A percentile compares a stretch with the other conserved stretches of the same genome.
Conservation (phyloP, 306 rosid species). For the Acacia crassicarpa region DNA sequence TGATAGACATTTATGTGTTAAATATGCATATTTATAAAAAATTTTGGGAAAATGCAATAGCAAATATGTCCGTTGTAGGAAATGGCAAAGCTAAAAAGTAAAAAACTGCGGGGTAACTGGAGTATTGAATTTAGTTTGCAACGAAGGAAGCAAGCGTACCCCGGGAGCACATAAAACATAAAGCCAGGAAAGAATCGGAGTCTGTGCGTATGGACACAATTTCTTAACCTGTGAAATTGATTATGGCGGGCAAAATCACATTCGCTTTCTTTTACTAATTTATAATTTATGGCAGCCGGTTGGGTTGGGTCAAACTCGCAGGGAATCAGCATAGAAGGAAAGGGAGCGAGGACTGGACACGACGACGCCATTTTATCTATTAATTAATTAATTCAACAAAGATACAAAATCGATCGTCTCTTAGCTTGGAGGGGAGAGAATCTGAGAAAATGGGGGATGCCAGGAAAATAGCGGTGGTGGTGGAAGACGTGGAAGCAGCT, state of each 20-base stretch:
- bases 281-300: conserved; percentile 7
- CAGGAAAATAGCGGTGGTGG: conserved; percentile 79
- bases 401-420: conserved; percentile 13
- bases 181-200: background rate
- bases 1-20: too few relatives aligned
- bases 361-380: background rate
- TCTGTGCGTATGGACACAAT: conserved; percentile 20
- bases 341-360: background rate
- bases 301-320: conserved; percentile 14
- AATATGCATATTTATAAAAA: background rate
- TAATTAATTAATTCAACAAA: background rate
- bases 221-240: conserved; percentile 22
- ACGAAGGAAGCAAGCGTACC: background rate
- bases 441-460: conserved; percentile 39
- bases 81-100: background rate
- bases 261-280: background rate
- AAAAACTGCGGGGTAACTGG: background rate
- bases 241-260: background rate
- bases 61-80: background rate
- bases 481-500: conserved; percentile 86
- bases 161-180: background rate
- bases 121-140: too few relatives aligned
- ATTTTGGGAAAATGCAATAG: background rate
- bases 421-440: background rate
- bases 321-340: conserved; percentile 9